A percentile compares a stretch with the other conserved stretches of the same genome.
Evolutionary conservation across 1,139 yeast genomes (phyloP).

Genomic region (Yamadazyma buinensis): DNA sequence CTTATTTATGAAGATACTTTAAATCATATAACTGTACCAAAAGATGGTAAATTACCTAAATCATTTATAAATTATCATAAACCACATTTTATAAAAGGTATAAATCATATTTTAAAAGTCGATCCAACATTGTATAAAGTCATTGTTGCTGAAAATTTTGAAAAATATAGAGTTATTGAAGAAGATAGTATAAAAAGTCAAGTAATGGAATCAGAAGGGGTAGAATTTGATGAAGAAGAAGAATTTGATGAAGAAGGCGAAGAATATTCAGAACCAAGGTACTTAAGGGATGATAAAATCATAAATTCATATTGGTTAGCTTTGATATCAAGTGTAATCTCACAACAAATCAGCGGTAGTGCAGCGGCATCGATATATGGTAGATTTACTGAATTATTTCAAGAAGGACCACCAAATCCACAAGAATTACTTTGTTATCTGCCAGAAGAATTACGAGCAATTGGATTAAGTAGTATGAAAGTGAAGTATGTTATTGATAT

Average conservation of each 20-base stretch:
- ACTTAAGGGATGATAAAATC: too few species aligned
- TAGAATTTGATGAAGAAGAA: too few species aligned
- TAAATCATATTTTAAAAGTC: conserved; percentile 31
- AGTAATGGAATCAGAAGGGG: conserved; percentile 4
- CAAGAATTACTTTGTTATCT: conserved; percentile 35
- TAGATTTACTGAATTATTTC: conserved; percentile 39
- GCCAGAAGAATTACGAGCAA: conserved; percentile 48
- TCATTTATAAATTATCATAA: conserved; percentile 40
- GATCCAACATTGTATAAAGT: conserved; percentile 44
- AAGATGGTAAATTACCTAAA: conserved; percentile 24
- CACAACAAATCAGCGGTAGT: conserved; percentile 83
- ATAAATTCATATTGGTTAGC: conserved; percentile 37
- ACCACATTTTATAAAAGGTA: conserved; percentile 40
- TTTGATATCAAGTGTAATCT: conserved; percentile 47
- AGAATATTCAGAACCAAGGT: too few species aligned
- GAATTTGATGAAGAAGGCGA: too few species aligned
- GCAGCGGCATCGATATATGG: conserved; percentile 68
- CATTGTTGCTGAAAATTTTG: conserved; percentile 29
- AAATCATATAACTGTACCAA: conserved; percentile 2
- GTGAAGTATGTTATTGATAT: conserved; percentile 61
- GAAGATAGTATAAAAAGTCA: conserved; percentile 16
- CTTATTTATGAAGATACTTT: conserved; percentile 5
- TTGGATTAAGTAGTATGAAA: conserved; percentile 73
- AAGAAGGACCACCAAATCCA: conserved; percentile 49
- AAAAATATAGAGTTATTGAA: conserved; percentile 17